phyloP scores from a whole-genome alignment of 2,329 filamentous ascomycete species.

The Talaromyces sp. region DNA sequence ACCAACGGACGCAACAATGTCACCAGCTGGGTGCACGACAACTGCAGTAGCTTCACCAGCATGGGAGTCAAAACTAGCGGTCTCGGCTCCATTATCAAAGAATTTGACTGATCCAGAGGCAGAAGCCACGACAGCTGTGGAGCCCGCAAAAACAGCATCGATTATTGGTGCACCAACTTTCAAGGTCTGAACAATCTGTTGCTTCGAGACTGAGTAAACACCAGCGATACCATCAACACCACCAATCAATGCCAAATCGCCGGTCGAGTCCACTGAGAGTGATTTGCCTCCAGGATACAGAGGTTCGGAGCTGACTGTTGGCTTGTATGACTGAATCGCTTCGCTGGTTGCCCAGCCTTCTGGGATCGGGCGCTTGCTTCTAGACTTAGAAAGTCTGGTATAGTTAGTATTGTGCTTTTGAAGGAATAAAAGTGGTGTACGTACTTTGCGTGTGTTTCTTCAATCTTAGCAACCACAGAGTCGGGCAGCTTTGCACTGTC shows the following conservation, averaged over 20 bases:
- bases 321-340: slow-evolving; percentile 61
- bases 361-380: slow-evolving; percentile 84
- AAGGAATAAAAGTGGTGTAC: slow-evolving; percentile 37
- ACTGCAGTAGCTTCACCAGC: slow-evolving; percentile 76
- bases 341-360: slow-evolving; percentile 80
- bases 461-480: slow-evolving; percentile 68
- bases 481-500: slow-evolving; percentile 76
- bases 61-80: slow-evolving; percentile 73
- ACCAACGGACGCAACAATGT: slow-evolving; percentile 82
- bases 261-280: slow-evolving; percentile 59
- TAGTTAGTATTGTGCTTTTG: slow-evolving; percentile 20
- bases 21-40: slow-evolving; percentile 76
- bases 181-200: slow-evolving; percentile 70
- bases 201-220: slow-evolving; percentile 74
- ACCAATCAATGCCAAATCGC: slow-evolving; percentile 69
- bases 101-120: slow-evolving; percentile 76
- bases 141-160: slow-evolving; percentile 57
- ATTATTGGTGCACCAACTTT: slow-evolving; percentile 67
- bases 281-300: slow-evolving; percentile 60
- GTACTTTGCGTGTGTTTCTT: slow-evolving; percentile 76
- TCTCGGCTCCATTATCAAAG: slow-evolving; percentile 68
- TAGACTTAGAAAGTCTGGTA: slow-evolving; percentile 74
- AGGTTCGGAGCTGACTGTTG: slow-evolving; percentile 54
- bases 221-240: slow-evolving; percentile 73
- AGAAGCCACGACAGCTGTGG: slow-evolving; percentile 70